These are phyloP conservation scores for Populus hybrid DNA, from an alignment of 441 rosid species.

Conservation along the genomic window DNA sequence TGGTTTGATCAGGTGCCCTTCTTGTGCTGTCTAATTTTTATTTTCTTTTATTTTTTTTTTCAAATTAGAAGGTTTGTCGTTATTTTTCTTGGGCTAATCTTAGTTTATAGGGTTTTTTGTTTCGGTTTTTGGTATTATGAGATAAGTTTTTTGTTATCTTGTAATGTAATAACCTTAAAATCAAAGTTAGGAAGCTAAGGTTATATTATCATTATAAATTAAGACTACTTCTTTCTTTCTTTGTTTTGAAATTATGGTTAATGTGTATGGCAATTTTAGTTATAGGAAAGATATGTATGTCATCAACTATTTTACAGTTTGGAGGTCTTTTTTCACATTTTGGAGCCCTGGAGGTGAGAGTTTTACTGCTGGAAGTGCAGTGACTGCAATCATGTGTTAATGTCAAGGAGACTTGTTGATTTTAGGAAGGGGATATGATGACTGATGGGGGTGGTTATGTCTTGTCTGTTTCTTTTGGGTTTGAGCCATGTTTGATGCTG, in stretches of 20 bases:
- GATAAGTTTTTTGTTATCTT: neutral
- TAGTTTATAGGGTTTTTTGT: neutral
- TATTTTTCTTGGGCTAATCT: neutral
- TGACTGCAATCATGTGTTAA: neutral
- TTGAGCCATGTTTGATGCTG: neutral
- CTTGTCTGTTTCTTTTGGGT: neutral
- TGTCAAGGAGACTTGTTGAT: neutral
- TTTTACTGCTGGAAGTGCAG: neutral
- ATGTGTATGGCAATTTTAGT: neutral
- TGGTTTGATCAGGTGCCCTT: constrained; percentile 56
- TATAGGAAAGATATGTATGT: neutral
- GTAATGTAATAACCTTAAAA: neutral
- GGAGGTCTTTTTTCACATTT: neutral
- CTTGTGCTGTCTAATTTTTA: constrained; percentile 30
- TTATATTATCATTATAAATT: too few species aligned
- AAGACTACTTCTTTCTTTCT: neutral
- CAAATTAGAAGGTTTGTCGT: neutral
- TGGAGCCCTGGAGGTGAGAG: neutral
- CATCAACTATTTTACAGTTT: too few species aligned
- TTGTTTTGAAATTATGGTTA: neutral
- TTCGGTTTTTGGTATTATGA: neutral
- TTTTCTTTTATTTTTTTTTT: neutral
- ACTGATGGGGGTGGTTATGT: neutral
- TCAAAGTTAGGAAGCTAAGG: neutral
- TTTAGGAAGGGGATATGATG: neutral